Conservation (phyloP, 73 alveolate genomes). For the Blepharisma japonicum region DNA sequence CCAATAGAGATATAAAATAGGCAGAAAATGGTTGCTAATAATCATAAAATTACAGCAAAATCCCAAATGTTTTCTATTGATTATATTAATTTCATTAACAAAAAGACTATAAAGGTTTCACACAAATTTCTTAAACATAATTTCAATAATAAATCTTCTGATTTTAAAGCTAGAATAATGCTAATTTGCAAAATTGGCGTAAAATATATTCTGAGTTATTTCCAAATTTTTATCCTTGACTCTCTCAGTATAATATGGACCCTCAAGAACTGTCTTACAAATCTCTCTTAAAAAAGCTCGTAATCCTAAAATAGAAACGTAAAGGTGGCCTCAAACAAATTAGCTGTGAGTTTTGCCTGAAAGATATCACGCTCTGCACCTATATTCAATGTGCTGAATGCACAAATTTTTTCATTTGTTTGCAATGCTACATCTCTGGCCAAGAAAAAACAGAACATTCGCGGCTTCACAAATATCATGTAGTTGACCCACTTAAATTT, state of each 20-base stretch:
- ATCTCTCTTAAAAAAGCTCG: slow-evolving; percentile 8
- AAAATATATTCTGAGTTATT: too few relatives aligned
- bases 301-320: slow-evolving; percentile 2
- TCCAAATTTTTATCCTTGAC: too few relatives aligned
- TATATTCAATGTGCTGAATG: slow-evolving; percentile 24
- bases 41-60: too few relatives aligned
- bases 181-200: too few relatives aligned
- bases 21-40: too few relatives aligned
- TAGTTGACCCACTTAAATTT: slow-evolving; percentile 79
- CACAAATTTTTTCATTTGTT: background rate
- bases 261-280: background rate
- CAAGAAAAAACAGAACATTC: background rate
- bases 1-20: too few relatives aligned
- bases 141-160: too few relatives aligned
- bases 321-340: slow-evolving; percentile 24
- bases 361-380: slow-evolving; percentile 14
- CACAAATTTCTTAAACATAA: too few relatives aligned
- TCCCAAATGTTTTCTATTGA: too few relatives aligned
- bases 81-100: too few relatives aligned
- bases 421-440: background rate
- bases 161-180: too few relatives aligned
- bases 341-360: background rate
- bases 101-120: too few relatives aligned
- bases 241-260: background rate
- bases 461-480: slow-evolving; percentile 41